A percentile compares a stretch with the other conserved stretches of the same genome.
phyloP scores from a whole-genome alignment of 2,329 filamentous ascomycete genomes.

The Fusarium globosum region DNA sequence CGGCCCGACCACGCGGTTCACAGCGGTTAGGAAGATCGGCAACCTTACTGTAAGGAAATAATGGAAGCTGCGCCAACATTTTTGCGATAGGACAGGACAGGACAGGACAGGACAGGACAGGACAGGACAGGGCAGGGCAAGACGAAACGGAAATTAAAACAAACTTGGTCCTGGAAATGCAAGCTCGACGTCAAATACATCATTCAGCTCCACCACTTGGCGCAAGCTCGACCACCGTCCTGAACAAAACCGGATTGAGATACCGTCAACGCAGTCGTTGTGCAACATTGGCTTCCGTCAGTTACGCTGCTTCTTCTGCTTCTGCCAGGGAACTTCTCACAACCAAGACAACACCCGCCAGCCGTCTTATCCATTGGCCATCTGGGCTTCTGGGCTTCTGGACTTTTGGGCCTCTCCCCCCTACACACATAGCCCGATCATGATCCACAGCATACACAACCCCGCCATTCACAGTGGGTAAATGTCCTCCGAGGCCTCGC shows the following conservation, averaged over 20 bases:
- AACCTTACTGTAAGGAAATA: constrained; percentile 23
- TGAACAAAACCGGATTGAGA: constrained; percentile 36
- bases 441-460: constrained; percentile 33
- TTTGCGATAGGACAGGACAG: not conserved
- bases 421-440: constrained; percentile 38
- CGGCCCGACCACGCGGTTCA: constrained; percentile 32
- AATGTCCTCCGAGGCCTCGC: constrained; percentile 19
- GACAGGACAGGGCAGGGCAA: not conserved
- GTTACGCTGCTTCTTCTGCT: constrained; percentile 18
- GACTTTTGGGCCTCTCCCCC: constrained; percentile 3
- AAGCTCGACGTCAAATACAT: constrained; percentile 31
- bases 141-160: constrained; percentile 10
- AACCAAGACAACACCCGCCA: constrained; percentile 11
- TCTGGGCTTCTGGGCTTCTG: not conserved
- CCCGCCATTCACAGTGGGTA: constrained; percentile 38
- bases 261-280: constrained; percentile 16
- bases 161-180: constrained; percentile 27
- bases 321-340: constrained; percentile 20
- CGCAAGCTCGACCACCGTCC: constrained; percentile 15
- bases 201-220: constrained; percentile 35
- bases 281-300: constrained; percentile 33
- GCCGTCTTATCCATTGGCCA: constrained; percentile 34
- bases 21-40: constrained; percentile 35
- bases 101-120: too few species aligned
- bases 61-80: constrained; percentile 13